These are phyloP conservation scores for Alternaria infectoria DNA, from an alignment of 2,329 filamentous ascomycete species.

Conservation along the genomic window DNA sequence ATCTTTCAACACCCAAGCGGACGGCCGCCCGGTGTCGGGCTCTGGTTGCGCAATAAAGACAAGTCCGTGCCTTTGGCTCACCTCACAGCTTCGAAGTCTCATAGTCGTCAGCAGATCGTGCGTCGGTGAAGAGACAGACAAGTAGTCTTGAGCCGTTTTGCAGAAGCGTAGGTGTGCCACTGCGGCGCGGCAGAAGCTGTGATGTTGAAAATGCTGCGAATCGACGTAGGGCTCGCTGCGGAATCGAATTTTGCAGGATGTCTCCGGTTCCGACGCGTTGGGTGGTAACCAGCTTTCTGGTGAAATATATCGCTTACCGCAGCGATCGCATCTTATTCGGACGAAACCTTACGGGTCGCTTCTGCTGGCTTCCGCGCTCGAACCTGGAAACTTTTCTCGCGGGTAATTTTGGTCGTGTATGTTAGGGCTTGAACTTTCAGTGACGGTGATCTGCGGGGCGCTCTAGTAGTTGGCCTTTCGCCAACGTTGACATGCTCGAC, in stretches of 20 bases:
- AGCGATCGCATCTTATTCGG: not conserved
- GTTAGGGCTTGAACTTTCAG: not conserved
- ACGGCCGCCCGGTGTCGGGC: not conserved
- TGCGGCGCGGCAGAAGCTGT: not conserved
- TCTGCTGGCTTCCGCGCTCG: not conserved
- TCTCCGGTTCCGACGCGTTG: not conserved
- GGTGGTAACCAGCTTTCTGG: not conserved
- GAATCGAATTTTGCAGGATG: not conserved
- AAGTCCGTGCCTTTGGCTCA: not conserved
- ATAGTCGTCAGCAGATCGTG: not conserved
- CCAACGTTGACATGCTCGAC: not conserved
- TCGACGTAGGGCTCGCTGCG: not conserved
- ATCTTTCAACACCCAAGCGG: not conserved
- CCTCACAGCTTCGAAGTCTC: not conserved
- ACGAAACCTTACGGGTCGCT: not conserved
- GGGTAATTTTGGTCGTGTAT: not conserved
- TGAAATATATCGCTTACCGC: not conserved
- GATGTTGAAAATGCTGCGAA: not conserved
- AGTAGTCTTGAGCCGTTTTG: not conserved
- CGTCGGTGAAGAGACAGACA: not conserved
- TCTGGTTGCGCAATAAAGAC: not conserved
- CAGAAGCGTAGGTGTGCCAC: accelerated
- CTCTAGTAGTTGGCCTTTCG: not conserved
- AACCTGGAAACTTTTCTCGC: not conserved
- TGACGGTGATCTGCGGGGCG: not conserved